Percentiles rank a stretch among this genome's conserved stretches.
phyloP scores from a whole-genome alignment of 2,329 filamentous ascomycete species.

The Ophiosphaerella narmari region DNA sequence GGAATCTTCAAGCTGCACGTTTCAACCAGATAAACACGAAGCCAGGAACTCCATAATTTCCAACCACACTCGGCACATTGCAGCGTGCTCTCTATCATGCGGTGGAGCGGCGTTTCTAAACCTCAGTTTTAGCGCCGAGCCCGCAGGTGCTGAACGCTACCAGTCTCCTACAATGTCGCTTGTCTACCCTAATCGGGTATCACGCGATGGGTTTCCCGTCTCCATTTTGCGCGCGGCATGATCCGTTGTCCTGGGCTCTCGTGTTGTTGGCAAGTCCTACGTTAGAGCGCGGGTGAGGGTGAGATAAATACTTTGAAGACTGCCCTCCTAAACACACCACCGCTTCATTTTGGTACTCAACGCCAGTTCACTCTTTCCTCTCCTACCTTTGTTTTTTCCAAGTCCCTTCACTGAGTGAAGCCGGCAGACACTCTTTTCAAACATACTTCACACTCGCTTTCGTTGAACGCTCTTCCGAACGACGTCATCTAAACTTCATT shows the following conservation, averaged over 20 bases:
- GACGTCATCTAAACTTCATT: slow-evolving; percentile 9
- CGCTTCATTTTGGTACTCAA: slow-evolving; percentile 31
- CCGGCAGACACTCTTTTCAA: slow-evolving; percentile 40
- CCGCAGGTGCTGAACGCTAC: slow-evolving; percentile 19
- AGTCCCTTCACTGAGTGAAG: slow-evolving; percentile 41
- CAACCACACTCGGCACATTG: slow-evolving; percentile 5
- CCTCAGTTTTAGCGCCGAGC: slow-evolving; percentile 12
- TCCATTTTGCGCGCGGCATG: slow-evolving; percentile 21
- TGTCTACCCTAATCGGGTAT: slow-evolving; percentile 17
- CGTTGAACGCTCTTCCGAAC: slow-evolving; percentile 16
- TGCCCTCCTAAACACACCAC: slow-evolving; percentile 16
- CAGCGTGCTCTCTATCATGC: slow-evolving; percentile 7
- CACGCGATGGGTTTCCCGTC: slow-evolving; percentile 14
- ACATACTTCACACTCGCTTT: slow-evolving; percentile 26
- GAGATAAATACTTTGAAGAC: slow-evolving; percentile 27
- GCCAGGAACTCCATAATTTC: slow-evolving; percentile 10
- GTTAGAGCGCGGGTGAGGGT: slow-evolving; percentile 4
- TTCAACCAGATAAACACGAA: slow-evolving; percentile 20
- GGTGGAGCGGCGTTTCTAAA: slow-evolving; percentile 10
- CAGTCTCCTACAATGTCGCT: slow-evolving; percentile 32
- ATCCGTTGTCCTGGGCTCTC: slow-evolving; percentile 13
- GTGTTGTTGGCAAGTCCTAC: slow-evolving; percentile 3
- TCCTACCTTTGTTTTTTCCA: slow-evolving; percentile 30
- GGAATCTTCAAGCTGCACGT: slow-evolving; percentile 22
- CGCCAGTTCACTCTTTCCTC: slow-evolving; percentile 34